phyloP scores from a whole-genome alignment of 192 early-diverging fungal genomes.

The Backusella australiensis region DNA sequence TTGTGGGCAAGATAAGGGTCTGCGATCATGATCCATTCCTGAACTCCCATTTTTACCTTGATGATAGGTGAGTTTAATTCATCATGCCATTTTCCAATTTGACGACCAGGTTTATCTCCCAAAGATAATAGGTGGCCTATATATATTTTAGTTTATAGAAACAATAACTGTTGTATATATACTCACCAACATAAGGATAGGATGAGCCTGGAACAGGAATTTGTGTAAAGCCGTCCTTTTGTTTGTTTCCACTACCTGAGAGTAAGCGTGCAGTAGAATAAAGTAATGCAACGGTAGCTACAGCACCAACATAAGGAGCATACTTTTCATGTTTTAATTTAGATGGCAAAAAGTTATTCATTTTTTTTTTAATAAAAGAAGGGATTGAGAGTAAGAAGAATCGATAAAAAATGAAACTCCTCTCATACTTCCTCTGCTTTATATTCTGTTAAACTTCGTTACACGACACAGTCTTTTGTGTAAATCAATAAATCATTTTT shows the following conservation, averaged over 20 bases:
- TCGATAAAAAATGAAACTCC: neutral
- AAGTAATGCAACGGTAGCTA: neutral
- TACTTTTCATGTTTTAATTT: neutral
- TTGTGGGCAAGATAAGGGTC: slow-evolving; percentile 8
- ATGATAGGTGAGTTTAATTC: slow-evolving; percentile 5
- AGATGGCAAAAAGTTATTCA: neutral
- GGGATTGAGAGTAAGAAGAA: too few relatives aligned
- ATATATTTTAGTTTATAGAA: neutral
- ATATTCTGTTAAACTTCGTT: too few relatives aligned
- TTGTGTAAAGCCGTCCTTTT: neutral
- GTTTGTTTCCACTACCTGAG: neutral
- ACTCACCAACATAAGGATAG: slow-evolving; percentile 11
- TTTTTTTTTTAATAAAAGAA: neutral
- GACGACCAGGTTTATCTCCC: neutral
- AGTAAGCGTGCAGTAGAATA: neutral
- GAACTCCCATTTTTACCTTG: slow-evolving; percentile 4
- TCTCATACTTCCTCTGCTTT: too few relatives aligned
- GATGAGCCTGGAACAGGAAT: neutral
- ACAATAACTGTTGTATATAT: neutral
- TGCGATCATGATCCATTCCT: neutral
- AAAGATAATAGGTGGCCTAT: slow-evolving; percentile 9
- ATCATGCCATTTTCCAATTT: slow-evolving; percentile 10
- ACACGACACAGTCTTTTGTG: too few relatives aligned
- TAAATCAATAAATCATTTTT: too few relatives aligned
- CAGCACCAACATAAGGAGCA: neutral